These are phyloP conservation scores for Cercophora scortea DNA, from an alignment of 495 filamentous ascomycete species.

Conservation along the genomic window DNA sequence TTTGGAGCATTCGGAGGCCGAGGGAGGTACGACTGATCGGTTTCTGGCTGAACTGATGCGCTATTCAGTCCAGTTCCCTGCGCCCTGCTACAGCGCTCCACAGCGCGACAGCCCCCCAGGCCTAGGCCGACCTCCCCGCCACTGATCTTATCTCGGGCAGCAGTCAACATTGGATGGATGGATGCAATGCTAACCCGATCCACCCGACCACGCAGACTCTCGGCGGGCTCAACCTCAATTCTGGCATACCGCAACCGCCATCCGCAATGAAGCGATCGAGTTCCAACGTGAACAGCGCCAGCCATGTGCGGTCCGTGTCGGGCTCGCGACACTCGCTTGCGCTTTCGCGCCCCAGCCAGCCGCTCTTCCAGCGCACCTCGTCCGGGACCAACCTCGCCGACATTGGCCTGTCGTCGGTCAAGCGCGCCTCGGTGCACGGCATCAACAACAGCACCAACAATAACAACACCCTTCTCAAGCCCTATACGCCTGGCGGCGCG, in stretches of 20 bases:
- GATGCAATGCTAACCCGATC: conserved; percentile 1
- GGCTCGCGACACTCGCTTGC: conserved; percentile 82
- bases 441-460: conserved; percentile 50
- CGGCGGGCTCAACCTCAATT: conserved; percentile 67
- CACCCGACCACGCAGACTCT: conserved; percentile 52
- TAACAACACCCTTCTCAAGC: conserved; percentile 59
- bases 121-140: neutral
- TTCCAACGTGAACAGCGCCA: conserved; percentile 59
- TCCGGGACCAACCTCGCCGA: conserved; percentile 63
- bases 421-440: conserved; percentile 70
- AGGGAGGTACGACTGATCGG: conserved; percentile 51
- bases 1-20: conserved; percentile 66
- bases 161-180: neutral
- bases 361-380: conserved; percentile 75
- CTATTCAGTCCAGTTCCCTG: neutral
- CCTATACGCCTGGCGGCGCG: conserved; percentile 34
- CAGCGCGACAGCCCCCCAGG: neutral
- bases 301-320: conserved; percentile 69
- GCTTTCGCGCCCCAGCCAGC: conserved; percentile 69
- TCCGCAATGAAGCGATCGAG: conserved; percentile 94
- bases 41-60: neutral
- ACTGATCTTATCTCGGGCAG: neutral
- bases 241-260: conserved; percentile 77
- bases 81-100: neutral
- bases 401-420: conserved; percentile 73